Base-by-base conservation (phyloP, 306 rosid genomes). In the Quercus suber region DNA sequence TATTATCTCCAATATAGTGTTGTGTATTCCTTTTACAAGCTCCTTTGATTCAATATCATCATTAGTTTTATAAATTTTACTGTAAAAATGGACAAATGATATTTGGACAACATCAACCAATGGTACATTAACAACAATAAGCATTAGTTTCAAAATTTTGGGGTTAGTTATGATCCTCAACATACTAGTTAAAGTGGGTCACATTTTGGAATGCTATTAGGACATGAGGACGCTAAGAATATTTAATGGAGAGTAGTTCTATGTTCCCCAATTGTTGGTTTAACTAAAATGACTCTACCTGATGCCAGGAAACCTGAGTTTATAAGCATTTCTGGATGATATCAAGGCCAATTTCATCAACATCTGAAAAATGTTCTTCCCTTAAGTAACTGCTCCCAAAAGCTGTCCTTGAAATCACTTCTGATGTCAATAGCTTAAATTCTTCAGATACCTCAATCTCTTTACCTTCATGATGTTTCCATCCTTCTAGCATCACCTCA, bases 381-480 rank as follows among this genome's bases (percentile, higher is more conserved):
- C 83, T 35, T 15, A 59, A 11, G 68, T 83, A 75, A 73, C 78
- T 78, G 77, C 82, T 82, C 33, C 77, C 82, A 82, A 82, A 82
- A 33, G 76, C 82, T 3, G 79, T 73, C 55, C 79, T 83, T 3
- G 80, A 74, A 45, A 83, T 83, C 41, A 78, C 77, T 49, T 83
- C 80, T 35, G 83, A 65, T 18, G 80, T 78, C 76, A 74, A 58
- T 55, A 73, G 23, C 65, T 69, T 78, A 58, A 83, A 83, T 27
- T 83, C 80, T 55, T 79, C 74, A 53, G 15, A 58, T 55, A 83
- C 77, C 5, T 78, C 86, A 28, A 78, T 35, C 56, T 83, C 86
- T 83, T 74, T 59, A 1, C 86, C 80, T 68, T 67, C 80, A 30
- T 73, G 59, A 11, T 10, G 1, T 49, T 68, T 77, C 86, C 86